Evolutionary conservation across 2,329 filamentous ascomycete species (phyloP).

Genomic region (Colletotrichum sp.): DNA sequence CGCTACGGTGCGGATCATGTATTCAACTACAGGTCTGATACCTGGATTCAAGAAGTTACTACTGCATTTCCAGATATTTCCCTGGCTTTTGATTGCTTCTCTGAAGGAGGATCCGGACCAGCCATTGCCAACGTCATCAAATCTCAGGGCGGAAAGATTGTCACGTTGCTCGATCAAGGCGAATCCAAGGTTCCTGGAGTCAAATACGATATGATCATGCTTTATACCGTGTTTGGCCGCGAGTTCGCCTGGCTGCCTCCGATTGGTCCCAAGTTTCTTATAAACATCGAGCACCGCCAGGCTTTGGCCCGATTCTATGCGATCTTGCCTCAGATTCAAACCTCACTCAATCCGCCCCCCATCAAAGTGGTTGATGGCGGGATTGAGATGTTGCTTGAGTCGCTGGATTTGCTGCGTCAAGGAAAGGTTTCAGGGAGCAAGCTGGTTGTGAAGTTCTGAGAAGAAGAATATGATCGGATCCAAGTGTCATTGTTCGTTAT

Average conservation of each 20-base stretch:
- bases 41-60: neutral
- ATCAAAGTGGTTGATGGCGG: constrained; percentile 16
- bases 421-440: constrained; percentile 27
- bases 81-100: constrained; percentile 33
- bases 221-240: constrained; percentile 27
- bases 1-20: constrained; percentile 47
- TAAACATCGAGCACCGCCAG: constrained; percentile 26
- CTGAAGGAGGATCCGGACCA: constrained; percentile 29
- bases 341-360: constrained; percentile 23
- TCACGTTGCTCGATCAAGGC: constrained; percentile 26
- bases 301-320: constrained; percentile 26
- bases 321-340: constrained; percentile 16
- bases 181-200: constrained; percentile 24
- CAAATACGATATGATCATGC: constrained; percentile 26
- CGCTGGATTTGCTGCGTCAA: constrained; percentile 21
- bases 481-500: neutral
- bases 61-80: constrained; percentile 27
- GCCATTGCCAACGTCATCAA: constrained; percentile 28
- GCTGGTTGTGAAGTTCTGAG: constrained; percentile 19
- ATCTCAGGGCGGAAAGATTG: constrained; percentile 30
- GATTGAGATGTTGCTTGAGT: constrained; percentile 19
- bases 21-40: constrained; percentile 47
- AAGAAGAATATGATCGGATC: neutral
- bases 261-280: constrained; percentile 31
- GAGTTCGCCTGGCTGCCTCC: constrained; percentile 30